phyloP scores from a whole-genome alignment of 495 filamentous ascomycete species.

The Margaritispora aquatica region DNA sequence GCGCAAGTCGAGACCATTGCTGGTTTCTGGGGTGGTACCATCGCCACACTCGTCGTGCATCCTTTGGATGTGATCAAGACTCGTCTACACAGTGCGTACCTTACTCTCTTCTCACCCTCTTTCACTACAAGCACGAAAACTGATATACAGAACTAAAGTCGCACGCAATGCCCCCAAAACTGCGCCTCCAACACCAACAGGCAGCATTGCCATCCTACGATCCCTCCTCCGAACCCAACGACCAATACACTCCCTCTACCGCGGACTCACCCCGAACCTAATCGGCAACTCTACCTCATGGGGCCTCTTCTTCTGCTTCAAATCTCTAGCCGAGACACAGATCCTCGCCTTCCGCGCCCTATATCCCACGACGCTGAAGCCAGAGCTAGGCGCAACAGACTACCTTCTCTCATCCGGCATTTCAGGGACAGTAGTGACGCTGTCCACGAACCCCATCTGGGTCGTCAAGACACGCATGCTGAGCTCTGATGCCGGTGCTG shows the following conservation, averaged over 20 bases:
- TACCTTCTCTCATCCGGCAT: conserved; percentile 77
- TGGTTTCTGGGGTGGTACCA: conserved; percentile 81
- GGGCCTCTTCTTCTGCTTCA: conserved; percentile 83
- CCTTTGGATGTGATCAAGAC: conserved; percentile 96
- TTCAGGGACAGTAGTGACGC: conserved; percentile 67
- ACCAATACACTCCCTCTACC: conserved; percentile 66
- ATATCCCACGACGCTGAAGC: background rate
- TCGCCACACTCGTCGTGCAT: conserved; percentile 75
- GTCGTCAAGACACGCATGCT: conserved; percentile 98
- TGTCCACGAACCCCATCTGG: conserved; percentile 95
- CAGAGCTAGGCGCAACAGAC: conserved; percentile 52
- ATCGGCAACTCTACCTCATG: conserved; percentile 86
- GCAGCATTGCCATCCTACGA: conserved; percentile 36
- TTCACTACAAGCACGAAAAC: background rate
- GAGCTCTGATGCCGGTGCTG: conserved; percentile 62
- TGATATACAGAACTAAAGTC: conserved; percentile 14
- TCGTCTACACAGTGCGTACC: conserved; percentile 69
- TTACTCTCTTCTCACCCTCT: conserved; percentile 3
- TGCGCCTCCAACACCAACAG: conserved; percentile 25
- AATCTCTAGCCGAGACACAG: conserved; percentile 36
- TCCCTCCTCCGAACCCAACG: conserved; percentile 33
- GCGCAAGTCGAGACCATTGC: conserved; percentile 84
- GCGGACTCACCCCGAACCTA: conserved; percentile 84
- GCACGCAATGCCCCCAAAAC: conserved; percentile 17
- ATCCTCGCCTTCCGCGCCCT: conserved; percentile 17